Base-by-base conservation (phyloP, 129 eudicot genomes). In the Pulicaria dysenterica region DNA sequence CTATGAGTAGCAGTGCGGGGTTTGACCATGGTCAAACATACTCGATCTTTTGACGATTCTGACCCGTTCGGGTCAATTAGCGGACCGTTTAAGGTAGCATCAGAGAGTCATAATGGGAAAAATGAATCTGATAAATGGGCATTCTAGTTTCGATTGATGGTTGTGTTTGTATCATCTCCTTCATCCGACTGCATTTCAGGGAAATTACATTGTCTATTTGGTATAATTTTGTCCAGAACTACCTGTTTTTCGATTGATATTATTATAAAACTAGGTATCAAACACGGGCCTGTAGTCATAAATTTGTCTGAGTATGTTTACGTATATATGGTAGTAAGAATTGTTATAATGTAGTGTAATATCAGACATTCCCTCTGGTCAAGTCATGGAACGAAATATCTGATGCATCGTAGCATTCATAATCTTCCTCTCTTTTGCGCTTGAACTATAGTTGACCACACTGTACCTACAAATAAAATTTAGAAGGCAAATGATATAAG, bases 61-160 rank as follows among this genome's bases (percentile, higher is more conserved):
- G 95, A 90, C 44, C 95, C 98, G 2, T 93, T 93, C 31, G 96
- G 98, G 13, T 85, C 98, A 2, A n/a, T n/a, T n/a, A 83, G 87
- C 44, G 96, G 90, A 37, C 91, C 96, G 6, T 89, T 93, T 79
- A 89, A 93, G 82, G 96, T 89, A 80, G 85, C 95, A 12, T 77
- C 90, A 2, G 92, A 87, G 1, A 78, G 77, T 72, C 84, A 67
- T 80, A 87, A 82, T 3, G 84, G 85, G 31, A 87, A 77, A 67
- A 89, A 78, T 66, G 82, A 81, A 56, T 80, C 98, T 19, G 91
- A 87, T 50, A 80, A 77, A 67, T 85, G 92, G 97, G 73, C 91
- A 13, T 85, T 83, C 42, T 85, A 91, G 84, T 41, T 70, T 11
- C 69, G 70, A 48, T 72, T 57, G 69, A 44, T 69, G 42, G 58